These are phyloP conservation scores for Puya raimondii DNA, from an alignment of 176 grass and related monocot genomes.

Conservation along the genomic window DNA sequence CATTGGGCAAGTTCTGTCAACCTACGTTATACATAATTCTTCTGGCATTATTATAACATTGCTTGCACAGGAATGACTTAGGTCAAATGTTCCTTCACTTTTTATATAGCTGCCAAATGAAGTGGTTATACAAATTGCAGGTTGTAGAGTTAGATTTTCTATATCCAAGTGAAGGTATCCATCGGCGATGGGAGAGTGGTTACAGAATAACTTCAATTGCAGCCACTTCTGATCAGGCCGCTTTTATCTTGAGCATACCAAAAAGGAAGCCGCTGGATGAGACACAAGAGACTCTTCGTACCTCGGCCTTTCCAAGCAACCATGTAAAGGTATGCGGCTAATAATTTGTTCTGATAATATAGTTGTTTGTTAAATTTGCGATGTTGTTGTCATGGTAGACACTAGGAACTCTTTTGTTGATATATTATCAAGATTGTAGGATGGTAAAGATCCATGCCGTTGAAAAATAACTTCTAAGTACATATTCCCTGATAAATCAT, in stretches of 20 bases:
- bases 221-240: constrained; percentile 61
- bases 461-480: no score
- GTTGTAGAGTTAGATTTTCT: constrained; percentile 86
- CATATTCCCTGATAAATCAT: no score
- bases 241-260: constrained; percentile 69
- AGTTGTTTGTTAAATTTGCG: neutral
- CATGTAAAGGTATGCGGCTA: constrained; percentile 46
- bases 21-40: neutral
- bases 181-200: constrained; percentile 58
- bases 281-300: constrained; percentile 81
- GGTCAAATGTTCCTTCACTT: neutral
- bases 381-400: neutral
- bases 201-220: constrained; percentile 81
- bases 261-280: constrained; percentile 70
- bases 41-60: neutral
- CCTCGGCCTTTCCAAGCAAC: constrained; percentile 62
- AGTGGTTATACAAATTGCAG: constrained; percentile 18
- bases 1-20: neutral
- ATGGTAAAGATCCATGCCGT: no score
- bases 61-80: neutral
- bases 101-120: neutral
- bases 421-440: no score
- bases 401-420: no score
- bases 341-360: no score
- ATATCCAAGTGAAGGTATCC: constrained; percentile 83